These are phyloP conservation scores for Yamadazyma atmosphaerica DNA, from an alignment of 1,139 yeast genomes.

Conservation along the genomic window DNA sequence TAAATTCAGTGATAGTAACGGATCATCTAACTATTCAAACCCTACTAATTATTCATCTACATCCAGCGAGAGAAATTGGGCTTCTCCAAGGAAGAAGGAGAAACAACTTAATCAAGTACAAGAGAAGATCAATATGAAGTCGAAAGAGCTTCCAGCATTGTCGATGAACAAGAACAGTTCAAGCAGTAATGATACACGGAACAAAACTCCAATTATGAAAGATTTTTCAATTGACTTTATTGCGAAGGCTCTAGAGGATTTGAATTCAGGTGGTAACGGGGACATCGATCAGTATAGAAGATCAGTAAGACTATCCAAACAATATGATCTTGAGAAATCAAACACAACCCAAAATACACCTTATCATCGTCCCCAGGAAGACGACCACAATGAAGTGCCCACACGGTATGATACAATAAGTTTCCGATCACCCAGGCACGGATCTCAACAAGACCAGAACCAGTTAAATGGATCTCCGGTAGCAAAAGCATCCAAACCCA, in stretches of 20 bases:
- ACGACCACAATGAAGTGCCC: slow-evolving; percentile 41
- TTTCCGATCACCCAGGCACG: slow-evolving; percentile 21
- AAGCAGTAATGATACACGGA: slow-evolving; percentile 5
- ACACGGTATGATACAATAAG: slow-evolving; percentile 39
- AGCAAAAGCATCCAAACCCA: slow-evolving; percentile 4
- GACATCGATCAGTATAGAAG: slow-evolving; percentile 47
- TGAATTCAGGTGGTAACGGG: slow-evolving; percentile 66
- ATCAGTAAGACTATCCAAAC: slow-evolving; percentile 32
- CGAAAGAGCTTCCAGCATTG: slow-evolving; percentile 32
- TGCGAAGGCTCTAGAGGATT: slow-evolving; percentile 63
- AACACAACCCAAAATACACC: slow-evolving; percentile 22
- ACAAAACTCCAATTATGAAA: slow-evolving; percentile 38
- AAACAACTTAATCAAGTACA: slow-evolving; percentile 38
- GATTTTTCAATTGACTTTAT: slow-evolving; percentile 51
- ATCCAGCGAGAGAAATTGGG: slow-evolving; percentile 48
- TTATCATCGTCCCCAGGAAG: slow-evolving; percentile 23
- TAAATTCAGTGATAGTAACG: slow-evolving; percentile 25
- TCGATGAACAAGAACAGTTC: slow-evolving; percentile 7
- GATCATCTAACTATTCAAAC: slow-evolving; percentile 48
- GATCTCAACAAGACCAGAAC: slow-evolving; percentile 1
- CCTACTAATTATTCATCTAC: slow-evolving; percentile 45
- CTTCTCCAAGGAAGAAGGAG: slow-evolving; percentile 49
- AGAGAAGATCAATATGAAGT: slow-evolving; percentile 39
- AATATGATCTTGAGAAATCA: slow-evolving; percentile 12
- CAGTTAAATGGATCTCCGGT: slow-evolving; percentile 13